Evolutionary conservation across 2,329 filamentous ascomycete genomes (phyloP).

Genomic region (Tolypocladium inflatum): DNA sequence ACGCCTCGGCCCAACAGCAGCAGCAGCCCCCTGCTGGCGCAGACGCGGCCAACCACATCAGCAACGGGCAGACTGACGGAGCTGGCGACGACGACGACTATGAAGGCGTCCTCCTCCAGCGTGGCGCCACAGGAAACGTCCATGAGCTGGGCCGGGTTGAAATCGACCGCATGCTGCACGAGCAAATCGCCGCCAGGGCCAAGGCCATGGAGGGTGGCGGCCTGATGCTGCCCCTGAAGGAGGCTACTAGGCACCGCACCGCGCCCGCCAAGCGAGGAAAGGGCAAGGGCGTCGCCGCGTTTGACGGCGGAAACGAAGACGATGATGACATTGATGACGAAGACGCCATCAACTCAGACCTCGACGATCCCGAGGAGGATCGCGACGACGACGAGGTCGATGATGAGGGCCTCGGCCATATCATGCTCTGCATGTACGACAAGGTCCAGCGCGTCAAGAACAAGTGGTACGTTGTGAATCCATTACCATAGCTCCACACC

Average conservation of each 20-base stretch:
- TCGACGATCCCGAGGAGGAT: constrained; percentile 89
- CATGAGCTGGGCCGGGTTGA: constrained; percentile 49
- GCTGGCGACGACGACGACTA: constrained; percentile 46
- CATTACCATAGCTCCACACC: not conserved
- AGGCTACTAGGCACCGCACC: constrained; percentile 31
- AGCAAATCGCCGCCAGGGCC: constrained; percentile 55
- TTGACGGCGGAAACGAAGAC: constrained; percentile 55
- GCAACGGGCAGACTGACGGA: constrained; percentile 63
- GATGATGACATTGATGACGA: constrained; percentile 62
- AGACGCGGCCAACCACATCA: constrained; percentile 16
- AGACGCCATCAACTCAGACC: constrained; percentile 95
- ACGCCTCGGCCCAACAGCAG: not conserved
- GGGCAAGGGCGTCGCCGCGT: constrained; percentile 31
- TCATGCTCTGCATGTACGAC: constrained; percentile 99
- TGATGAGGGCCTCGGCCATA: constrained; percentile 73
- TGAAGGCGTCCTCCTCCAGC: constrained; percentile 49
- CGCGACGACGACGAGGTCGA: constrained; percentile 77
- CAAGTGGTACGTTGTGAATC: constrained; percentile 59
- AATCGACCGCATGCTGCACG: constrained; percentile 61
- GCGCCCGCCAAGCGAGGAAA: constrained; percentile 9
- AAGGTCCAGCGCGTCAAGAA: constrained; percentile 99
- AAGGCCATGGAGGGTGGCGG: constrained; percentile 65
- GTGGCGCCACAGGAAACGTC: constrained; percentile 42
- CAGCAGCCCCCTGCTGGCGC: constrained; percentile 22
- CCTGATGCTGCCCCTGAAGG: constrained; percentile 62